A percentile compares a stretch with the other conserved stretches of the same genome.
Conservation (phyloP, 108 stramenopile genomes). For the Asterionellopsis glacialis region DNA sequence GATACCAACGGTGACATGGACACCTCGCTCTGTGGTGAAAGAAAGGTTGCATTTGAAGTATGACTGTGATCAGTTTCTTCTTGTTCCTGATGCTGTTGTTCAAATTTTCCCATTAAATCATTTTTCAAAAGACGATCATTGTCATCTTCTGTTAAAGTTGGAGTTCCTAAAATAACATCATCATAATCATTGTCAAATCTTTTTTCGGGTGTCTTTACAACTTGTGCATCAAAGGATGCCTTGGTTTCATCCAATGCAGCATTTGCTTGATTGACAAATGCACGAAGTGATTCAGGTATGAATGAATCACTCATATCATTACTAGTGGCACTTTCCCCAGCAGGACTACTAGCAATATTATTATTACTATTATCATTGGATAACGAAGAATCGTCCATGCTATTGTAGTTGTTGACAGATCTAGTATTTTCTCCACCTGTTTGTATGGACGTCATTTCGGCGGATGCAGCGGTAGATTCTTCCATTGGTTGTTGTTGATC, state of each 20-base stretch:
- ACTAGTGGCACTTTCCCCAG: no score
- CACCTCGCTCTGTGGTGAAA: background rate
- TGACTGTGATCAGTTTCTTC: background rate
- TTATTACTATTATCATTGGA: no score
- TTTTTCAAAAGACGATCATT: conserved; percentile 2
- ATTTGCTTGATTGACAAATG: background rate
- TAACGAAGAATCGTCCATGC: no score
- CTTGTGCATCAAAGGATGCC: background rate
- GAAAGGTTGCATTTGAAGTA: background rate
- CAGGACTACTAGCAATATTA: no score
- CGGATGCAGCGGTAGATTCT: no score
- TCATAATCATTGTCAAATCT: background rate
- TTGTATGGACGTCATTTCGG: no score
- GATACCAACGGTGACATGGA: background rate
- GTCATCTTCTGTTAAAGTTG: background rate
- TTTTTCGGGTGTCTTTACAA: background rate
- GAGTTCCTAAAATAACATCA: background rate
- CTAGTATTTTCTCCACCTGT: no score
- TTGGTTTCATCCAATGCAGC: background rate
- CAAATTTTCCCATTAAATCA: background rate
- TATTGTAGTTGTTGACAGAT: no score
- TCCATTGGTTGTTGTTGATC: no score
- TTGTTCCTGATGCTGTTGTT: background rate
- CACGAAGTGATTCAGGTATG: background rate
- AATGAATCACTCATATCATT: background rate